Evolutionary conservation across 108 stramenopile species (phyloP), one percentile per base, ranked within the genome.

Genomic region (Chaetoceros muelleri): DNA sequence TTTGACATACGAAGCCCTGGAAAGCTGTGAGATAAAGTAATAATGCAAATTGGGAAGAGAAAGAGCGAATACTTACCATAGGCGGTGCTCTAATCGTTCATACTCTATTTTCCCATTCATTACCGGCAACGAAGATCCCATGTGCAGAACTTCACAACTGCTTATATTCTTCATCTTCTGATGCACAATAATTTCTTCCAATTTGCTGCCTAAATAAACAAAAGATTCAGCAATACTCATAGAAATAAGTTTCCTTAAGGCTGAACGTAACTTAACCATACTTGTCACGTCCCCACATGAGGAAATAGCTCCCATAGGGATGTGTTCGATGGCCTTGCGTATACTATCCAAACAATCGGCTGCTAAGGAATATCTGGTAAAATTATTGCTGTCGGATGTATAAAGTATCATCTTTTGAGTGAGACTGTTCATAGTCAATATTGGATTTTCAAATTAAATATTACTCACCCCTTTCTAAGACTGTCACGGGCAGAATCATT

Each of bases 1-100:
- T 2, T 29, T 61, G 55, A 72, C 66, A 46, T 77, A 68, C 2
- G 68, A 46, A 8, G 53, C n/a, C 76, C 71, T 66, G 7, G 64
- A 31, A 10, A 26, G 8, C 48, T 46, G 10, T 26, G 3, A 28
- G 47, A 28, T 28, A 46, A 7, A 28, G 49, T 19, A 27, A 5
- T 16, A 28, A 25, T 58, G 45, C 7, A 8, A 26, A 24, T 46
- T 44, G 10, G 13, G 2, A 48, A 58, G 1, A 25, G 47, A 46
- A 16, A 18, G 24, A 2, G 18, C 20, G 7, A 47, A 31, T 29
- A 63, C 40, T 55, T 47, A 46, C 54, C 25, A 55, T 30, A 27
- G 25, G 26, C 28, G n/a, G 17, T 27, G 28, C 27, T 48, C 45
- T 16, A 23, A 40, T 20, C 20, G 55, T 2, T 45, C 26, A 47